phyloP scores from a whole-genome alignment of 75 land plant genomes.

The Gnetum montanum region DNA sequence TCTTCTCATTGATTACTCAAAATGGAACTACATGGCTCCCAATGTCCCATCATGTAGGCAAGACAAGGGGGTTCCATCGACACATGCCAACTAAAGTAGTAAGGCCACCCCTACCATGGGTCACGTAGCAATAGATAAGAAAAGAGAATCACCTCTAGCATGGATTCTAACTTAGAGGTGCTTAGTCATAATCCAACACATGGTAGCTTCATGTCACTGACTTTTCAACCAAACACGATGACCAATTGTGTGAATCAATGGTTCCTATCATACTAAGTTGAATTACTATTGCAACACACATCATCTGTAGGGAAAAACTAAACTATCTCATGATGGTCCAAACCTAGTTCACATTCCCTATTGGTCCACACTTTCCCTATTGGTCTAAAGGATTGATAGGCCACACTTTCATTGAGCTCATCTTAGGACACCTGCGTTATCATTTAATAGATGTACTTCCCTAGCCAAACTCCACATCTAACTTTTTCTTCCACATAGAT shows the following conservation, averaged over 20 bases:
- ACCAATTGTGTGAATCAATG: constrained; percentile 51
- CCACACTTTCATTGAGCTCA: no score
- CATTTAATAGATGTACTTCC: no score
- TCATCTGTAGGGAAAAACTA: no score
- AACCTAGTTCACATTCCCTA: constrained; percentile 9
- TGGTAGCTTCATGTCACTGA: no score
- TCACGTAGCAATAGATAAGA: background rate
- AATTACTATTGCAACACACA: no score
- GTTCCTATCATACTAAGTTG: no score
- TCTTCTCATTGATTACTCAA: no score
- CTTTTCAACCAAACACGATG: constrained; percentile 35
- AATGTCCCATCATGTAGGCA: no score
- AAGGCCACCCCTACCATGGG: background rate
- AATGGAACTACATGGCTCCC: background rate
- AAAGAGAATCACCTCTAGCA: no score
- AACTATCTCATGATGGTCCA: constrained; percentile 22
- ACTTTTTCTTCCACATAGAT: background rate
- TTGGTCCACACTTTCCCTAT: background rate
- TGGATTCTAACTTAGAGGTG: constrained; percentile 63
- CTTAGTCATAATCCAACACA: no score
- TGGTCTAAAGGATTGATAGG: background rate
- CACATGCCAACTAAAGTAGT: background rate
- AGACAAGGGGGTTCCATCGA: background rate
- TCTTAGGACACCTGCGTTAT: no score
- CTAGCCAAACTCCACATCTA: no score